phyloP scores from a whole-genome alignment of 2,329 filamentous ascomycete species.

The Cladophialophora chaetospira region DNA sequence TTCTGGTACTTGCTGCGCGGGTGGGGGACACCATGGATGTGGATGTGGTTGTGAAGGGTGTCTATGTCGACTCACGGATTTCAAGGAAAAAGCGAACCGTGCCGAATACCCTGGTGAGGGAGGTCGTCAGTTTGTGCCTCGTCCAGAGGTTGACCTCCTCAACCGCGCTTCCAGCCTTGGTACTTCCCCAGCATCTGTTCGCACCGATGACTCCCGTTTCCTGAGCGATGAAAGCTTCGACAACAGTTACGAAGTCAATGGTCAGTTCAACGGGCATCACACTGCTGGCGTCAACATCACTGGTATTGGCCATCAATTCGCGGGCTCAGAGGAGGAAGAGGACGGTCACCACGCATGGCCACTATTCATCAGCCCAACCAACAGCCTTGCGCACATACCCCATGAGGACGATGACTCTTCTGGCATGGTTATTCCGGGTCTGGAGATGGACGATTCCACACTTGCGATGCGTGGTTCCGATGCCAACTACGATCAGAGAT shows the following conservation, averaged over 20 bases:
- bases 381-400: slow-evolving; percentile 6
- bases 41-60: slow-evolving; percentile 18
- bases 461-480: background rate
- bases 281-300: background rate
- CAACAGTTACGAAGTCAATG: slow-evolving; percentile 14
- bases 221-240: slow-evolving; percentile 12
- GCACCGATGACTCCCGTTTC: slow-evolving; percentile 4
- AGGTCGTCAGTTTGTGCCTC: slow-evolving; percentile 4
- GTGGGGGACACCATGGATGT: slow-evolving; percentile 13
- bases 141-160: slow-evolving; percentile 3
- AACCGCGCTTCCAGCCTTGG: slow-evolving; percentile 1
- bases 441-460: slow-evolving; percentile 12
- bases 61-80: slow-evolving; percentile 7
- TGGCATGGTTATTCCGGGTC: slow-evolving; percentile 15
- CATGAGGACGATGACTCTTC: slow-evolving; percentile 15
- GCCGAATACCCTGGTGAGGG: slow-evolving; percentile 7
- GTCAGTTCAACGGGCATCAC: slow-evolving; percentile 1
- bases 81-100: slow-evolving; percentile 15
- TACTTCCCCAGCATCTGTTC: slow-evolving; percentile 6
- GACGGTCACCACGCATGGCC: slow-evolving; percentile 5
- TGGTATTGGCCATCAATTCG: background rate
- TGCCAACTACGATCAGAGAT: slow-evolving; percentile 2
- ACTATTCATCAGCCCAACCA: background rate
- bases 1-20: slow-evolving; percentile 5
- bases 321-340: background rate